These are phyloP conservation scores for Phytopythium delawarense DNA, from an alignment of 352 stramenopile genomes.

Conservation along the genomic window DNA sequence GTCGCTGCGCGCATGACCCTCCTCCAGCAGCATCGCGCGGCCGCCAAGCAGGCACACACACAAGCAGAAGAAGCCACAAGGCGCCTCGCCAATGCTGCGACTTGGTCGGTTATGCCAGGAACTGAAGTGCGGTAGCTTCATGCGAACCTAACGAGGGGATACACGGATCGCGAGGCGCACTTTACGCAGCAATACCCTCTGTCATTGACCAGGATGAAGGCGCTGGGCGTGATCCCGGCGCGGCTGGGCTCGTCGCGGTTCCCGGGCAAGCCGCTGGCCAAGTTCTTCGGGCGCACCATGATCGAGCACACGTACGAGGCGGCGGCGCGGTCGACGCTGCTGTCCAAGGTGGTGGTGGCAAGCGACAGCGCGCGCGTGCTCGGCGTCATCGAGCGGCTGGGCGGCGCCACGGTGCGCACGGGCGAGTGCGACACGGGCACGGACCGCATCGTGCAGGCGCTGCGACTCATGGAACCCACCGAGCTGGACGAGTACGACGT, in stretches of 20 bases:
- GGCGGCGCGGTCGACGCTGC: constrained; percentile 34
- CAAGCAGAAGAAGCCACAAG: background rate
- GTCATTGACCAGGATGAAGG: constrained; percentile 34
- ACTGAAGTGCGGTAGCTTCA: background rate
- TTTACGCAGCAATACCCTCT: background rate
- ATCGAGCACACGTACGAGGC: constrained; percentile 82
- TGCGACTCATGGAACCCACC: constrained; percentile 29
- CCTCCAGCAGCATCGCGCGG: constrained; percentile 49
- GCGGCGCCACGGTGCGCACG: constrained; percentile 55
- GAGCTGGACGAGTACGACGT: constrained; percentile 62
- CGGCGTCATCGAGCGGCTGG: constrained; percentile 35
- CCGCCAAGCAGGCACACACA: too few species aligned
- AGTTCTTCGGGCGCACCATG: constrained; percentile 81
- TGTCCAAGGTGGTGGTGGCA: constrained; percentile 73
- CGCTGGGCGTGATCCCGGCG: constrained; percentile 75
- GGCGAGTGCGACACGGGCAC: constrained; percentile 66
- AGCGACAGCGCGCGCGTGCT: constrained; percentile 69
- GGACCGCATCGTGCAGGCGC: constrained; percentile 66
- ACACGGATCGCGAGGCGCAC: background rate
- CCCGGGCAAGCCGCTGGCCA: constrained; percentile 65
- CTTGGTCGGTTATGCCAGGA: background rate
- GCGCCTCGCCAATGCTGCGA: too few species aligned
- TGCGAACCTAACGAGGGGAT: constrained; percentile 4
- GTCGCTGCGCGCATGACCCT: constrained; percentile 39
- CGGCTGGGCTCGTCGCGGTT: constrained; percentile 72